These are phyloP conservation scores for Eucalyptus erythrocorys DNA, from an alignment of 345 rosid genomes.

Conservation along the genomic window DNA sequence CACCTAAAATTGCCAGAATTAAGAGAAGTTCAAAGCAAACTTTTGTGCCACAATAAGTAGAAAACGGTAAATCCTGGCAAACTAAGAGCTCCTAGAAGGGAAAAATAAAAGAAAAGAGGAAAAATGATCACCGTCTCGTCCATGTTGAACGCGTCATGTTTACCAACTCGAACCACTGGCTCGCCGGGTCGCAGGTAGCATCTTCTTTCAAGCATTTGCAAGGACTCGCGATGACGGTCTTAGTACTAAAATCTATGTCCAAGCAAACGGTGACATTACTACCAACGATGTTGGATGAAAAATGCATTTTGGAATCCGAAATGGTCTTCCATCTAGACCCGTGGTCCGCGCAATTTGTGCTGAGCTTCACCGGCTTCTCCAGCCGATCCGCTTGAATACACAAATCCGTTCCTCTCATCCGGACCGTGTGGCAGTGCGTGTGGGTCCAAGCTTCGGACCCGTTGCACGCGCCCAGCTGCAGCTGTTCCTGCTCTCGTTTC, in stretches of 20 bases:
- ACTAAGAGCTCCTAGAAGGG: neutral
- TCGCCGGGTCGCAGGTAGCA: neutral
- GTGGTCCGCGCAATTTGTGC: neutral
- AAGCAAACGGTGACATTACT: neutral
- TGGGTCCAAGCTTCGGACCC: conserved; percentile 64
- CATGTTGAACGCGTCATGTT: neutral
- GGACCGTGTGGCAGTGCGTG: conserved; percentile 18
- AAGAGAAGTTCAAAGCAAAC: neutral
- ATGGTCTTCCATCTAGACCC: neutral
- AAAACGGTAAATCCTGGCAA: neutral
- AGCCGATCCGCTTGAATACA: conserved; percentile 37
- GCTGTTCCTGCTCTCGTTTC: conserved; percentile 13
- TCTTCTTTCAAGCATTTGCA: conserved; percentile 7
- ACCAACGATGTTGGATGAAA: neutral
- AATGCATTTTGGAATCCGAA: conserved; percentile 3
- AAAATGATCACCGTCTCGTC: neutral
- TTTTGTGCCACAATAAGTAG: neutral
- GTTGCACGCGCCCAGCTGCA: conserved; percentile 49
- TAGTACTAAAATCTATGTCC: neutral
- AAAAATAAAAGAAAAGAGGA: neutral
- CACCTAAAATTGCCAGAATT: neutral
- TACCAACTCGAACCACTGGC: conserved; percentile 5
- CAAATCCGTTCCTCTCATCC: conserved; percentile 29
- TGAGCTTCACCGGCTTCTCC: conserved; percentile 11
- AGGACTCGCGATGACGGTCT: neutral